phyloP scores from a whole-genome alignment of 495 filamentous ascomycete species.

The Clavariopsis aquatica region DNA sequence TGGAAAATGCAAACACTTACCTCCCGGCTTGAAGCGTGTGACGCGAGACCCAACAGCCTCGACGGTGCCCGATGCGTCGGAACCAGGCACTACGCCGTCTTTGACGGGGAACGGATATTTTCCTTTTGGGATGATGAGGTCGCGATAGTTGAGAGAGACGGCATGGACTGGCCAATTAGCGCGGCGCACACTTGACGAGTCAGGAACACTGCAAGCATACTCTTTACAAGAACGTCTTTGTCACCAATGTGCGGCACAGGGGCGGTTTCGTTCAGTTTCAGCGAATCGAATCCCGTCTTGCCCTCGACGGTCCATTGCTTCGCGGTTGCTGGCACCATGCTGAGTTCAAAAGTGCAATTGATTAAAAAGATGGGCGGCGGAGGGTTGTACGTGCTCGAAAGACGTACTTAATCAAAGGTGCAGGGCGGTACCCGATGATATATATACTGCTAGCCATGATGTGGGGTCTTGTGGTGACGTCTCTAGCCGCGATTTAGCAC shows the following conservation, averaged over 20 bases:
- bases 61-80: slow-evolving; percentile 79
- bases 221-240: slow-evolving; percentile 71
- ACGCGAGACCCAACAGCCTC: slow-evolving; percentile 68
- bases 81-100: slow-evolving; percentile 64
- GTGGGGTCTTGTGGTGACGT: slow-evolving; percentile 2
- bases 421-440: neutral
- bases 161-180: slow-evolving; percentile 54
- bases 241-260: slow-evolving; percentile 64
- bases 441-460: neutral
- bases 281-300: slow-evolving; percentile 60
- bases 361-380: neutral
- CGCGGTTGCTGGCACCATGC: slow-evolving; percentile 55
- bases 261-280: slow-evolving; percentile 56
- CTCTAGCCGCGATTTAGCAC: neutral
- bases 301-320: slow-evolving; percentile 67
- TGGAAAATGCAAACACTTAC: neutral
- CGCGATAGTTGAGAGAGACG: slow-evolving; percentile 81
- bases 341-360: neutral
- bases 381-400: neutral
- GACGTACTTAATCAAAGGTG: neutral
- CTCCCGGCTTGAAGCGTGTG: slow-evolving; percentile 64
- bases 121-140: slow-evolving; percentile 74
- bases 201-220: slow-evolving; percentile 26
- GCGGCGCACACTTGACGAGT: neutral
- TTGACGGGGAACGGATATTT: slow-evolving; percentile 64